Conservation (phyloP, 345 rosid species). For the Pugionium dolabratum region DNA sequence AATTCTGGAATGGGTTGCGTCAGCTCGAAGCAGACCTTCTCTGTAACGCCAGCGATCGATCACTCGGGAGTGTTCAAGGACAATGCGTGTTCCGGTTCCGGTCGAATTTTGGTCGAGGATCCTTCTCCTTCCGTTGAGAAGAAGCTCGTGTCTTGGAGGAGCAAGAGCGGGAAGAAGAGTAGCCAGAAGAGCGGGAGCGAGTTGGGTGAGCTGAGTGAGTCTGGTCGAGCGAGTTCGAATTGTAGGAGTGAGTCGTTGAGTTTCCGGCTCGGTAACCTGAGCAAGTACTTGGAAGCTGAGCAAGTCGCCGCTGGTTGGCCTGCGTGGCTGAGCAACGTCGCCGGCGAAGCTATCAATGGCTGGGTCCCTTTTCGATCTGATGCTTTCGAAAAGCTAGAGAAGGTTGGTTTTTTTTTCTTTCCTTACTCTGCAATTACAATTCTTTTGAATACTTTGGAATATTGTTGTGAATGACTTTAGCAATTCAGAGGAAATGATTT, state of each 20-base stretch:
- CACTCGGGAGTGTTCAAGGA: constrained; percentile 64
- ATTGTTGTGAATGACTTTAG: too few relatives aligned
- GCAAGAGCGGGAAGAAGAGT: constrained; percentile 41
- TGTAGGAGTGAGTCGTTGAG: constrained; percentile 69
- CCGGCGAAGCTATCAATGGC: constrained; percentile 93
- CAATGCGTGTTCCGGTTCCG: constrained; percentile 34
- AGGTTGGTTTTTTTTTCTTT: constrained; percentile 47
- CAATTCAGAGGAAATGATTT: constrained; percentile 4
- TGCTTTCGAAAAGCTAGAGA: constrained; percentile 82
- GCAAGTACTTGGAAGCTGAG: constrained; percentile 79
- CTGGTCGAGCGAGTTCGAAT: constrained; percentile 65
- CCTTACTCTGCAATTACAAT: background rate
- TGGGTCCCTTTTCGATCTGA: constrained; percentile 90
- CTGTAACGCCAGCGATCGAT: constrained; percentile 87
- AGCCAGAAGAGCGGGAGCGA: constrained; percentile 44
- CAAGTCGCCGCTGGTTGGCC: constrained; percentile 99
- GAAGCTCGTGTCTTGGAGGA: constrained; percentile 40
- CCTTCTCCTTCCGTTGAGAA: constrained; percentile 24
- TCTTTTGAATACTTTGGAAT: background rate
- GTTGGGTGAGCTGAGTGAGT: constrained; percentile 63
- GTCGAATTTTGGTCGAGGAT: constrained; percentile 32
- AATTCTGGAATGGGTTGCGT: constrained; percentile 77
- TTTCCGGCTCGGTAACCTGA: constrained; percentile 60
- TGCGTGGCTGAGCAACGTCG: constrained; percentile 93
- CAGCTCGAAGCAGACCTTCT: constrained; percentile 88